Conservation (phyloP, 1,139 yeast species). For the Zygosaccharomyces sapae region DNA sequence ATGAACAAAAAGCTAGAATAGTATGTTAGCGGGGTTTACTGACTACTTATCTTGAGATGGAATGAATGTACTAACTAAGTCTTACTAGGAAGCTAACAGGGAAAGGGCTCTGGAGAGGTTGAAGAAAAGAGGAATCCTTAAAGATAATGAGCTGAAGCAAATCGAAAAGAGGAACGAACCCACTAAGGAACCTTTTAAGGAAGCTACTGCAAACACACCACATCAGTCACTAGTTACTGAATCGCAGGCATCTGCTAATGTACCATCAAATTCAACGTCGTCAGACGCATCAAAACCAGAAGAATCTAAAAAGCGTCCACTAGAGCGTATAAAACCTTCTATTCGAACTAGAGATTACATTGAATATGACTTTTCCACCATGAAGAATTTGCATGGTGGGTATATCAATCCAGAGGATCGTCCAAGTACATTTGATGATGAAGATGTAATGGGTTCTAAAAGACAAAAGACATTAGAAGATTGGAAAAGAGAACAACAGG, state of each 20-base stretch:
- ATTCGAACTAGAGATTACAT: conserved; percentile 67
- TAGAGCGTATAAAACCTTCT: conserved; percentile 35
- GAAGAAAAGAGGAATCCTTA: conserved; percentile 38
- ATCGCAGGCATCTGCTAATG: conserved; percentile 2
- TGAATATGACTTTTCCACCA: conserved; percentile 85
- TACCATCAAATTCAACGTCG: not conserved
- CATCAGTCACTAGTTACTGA: conserved; percentile 1
- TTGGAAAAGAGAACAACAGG: conserved; percentile 65
- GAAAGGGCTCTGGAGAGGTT: conserved; percentile 54
- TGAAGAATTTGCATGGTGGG: conserved; percentile 88
- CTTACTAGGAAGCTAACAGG: conserved; percentile 49
- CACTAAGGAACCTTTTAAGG: conserved; percentile 36
- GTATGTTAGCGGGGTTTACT: conserved; percentile 10
- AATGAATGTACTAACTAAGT: not conserved
- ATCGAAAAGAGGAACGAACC: conserved; percentile 29
- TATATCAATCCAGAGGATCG: conserved; percentile 53
- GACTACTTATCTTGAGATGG: not conserved
- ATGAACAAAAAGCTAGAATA: conserved; percentile 46
- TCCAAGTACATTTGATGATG: conserved; percentile 19
- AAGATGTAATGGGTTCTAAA: conserved; percentile 22
- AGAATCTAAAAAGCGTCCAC: conserved; percentile 14
- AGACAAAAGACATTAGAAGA: conserved; percentile 57
- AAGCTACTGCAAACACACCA: conserved; percentile 26
- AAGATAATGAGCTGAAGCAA: conserved; percentile 21
- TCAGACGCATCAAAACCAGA: not conserved